Evolutionary conservation across 352 stramenopile species (phyloP).

Genomic region (Phytophthora quininea): DNA sequence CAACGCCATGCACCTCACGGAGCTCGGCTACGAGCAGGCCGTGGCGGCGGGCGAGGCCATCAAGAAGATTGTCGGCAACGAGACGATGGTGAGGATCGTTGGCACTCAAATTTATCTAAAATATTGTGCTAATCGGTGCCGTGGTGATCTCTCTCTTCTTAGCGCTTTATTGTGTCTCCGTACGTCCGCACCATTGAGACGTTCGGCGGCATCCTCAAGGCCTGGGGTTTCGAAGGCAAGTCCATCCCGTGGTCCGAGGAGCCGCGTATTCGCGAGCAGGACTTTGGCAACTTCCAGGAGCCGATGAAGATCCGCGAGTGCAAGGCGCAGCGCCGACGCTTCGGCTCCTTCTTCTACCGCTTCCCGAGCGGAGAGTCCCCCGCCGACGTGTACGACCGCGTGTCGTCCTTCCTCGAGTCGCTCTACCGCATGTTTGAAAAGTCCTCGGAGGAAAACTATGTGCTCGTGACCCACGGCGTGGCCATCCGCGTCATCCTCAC

Average conservation of each 20-base stretch:
- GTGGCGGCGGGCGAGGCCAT: slow-evolving; percentile 70
- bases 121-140: too few species aligned
- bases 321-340: slow-evolving; percentile 75
- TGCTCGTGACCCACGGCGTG: slow-evolving; percentile 88
- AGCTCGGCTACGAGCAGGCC: slow-evolving; percentile 79
- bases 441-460: slow-evolving; percentile 77
- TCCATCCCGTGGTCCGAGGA: slow-evolving; percentile 82
- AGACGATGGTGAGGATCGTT: slow-evolving; percentile 70
- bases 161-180: slow-evolving; percentile 87
- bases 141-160: too few species aligned
- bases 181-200: slow-evolving; percentile 89
- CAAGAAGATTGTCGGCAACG: slow-evolving; percentile 78
- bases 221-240: slow-evolving; percentile 59
- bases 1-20: slow-evolving; percentile 86
- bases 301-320: slow-evolving; percentile 81
- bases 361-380: slow-evolving; percentile 88
- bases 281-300: slow-evolving; percentile 92
- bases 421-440: slow-evolving; percentile 88
- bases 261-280: slow-evolving; percentile 87
- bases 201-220: slow-evolving; percentile 81
- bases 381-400: slow-evolving; percentile 90
- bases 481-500: slow-evolving; percentile 89
- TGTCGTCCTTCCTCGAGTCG: slow-evolving; percentile 89
- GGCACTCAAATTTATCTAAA: too few species aligned
- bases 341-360: slow-evolving; percentile 90